These are phyloP conservation scores for Nepenthes alata DNA, from an alignment of 179 eudicot genomes.

Conservation along the genomic window DNA sequence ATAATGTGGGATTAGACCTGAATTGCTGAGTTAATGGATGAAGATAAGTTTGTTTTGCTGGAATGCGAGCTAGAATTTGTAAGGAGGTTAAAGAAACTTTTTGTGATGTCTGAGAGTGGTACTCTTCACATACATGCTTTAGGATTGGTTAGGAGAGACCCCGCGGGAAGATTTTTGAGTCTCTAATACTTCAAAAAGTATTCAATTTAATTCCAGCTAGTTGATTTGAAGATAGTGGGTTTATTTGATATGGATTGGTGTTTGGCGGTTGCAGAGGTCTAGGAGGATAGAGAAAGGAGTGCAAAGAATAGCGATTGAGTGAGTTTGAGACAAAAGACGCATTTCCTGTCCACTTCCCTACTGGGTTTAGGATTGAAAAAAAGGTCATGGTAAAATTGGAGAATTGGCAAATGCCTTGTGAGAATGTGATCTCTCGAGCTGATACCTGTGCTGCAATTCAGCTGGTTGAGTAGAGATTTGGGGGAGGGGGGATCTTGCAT, in stretches of 20 bases:
- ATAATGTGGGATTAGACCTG: constrained; percentile 35
- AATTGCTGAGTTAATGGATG: constrained; percentile 35
- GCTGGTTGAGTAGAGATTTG: constrained; percentile 55
- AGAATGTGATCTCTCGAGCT: constrained; percentile 23
- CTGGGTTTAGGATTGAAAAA: constrained; percentile 44
- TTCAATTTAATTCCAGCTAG: constrained; percentile 28
- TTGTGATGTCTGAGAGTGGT: constrained; percentile 58
- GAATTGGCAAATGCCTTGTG: constrained; percentile 72
- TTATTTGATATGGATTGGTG: constrained; percentile 28
- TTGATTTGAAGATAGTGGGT: constrained; percentile 44
- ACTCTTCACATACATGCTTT: constrained; percentile 55
- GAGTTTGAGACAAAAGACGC: constrained; percentile 67
- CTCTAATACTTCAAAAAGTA: constrained; percentile 37
- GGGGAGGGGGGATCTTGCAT: constrained; percentile 38
- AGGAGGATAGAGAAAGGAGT: constrained; percentile 61
- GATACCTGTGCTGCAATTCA: constrained; percentile 44
- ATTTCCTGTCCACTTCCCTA: constrained; percentile 58
- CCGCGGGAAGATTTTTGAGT: constrained; percentile 48
- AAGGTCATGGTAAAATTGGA: constrained; percentile 46
- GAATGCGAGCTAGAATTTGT: constrained; percentile 39
- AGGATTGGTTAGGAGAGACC: constrained; percentile 43
- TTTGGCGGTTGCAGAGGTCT: constrained; percentile 36
- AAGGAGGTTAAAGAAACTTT: constrained; percentile 35
- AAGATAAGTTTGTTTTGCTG: constrained; percentile 23
- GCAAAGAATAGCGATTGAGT: constrained; percentile 61